phyloP scores from a whole-genome alignment of 768 basidiomycete species.

The Russula sp. region DNA sequence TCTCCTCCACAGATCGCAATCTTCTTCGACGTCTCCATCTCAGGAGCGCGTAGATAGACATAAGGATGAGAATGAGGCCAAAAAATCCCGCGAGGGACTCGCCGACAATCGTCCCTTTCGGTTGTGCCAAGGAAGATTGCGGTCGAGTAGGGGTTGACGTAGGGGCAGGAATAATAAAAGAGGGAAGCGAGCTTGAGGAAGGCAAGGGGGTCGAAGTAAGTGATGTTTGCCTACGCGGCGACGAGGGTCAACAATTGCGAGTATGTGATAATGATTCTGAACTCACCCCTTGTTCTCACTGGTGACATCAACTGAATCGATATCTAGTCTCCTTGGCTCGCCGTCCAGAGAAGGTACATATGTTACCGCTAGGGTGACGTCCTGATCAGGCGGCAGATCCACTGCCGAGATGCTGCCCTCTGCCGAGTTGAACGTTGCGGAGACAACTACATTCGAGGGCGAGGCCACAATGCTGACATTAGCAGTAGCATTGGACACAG shows the following conservation, averaged over 20 bases:
- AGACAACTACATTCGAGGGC: conserved; percentile 21
- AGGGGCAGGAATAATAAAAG: conserved; percentile 21
- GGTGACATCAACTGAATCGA: conserved; percentile 20
- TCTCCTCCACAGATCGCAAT: not conserved
- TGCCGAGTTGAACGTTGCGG: conserved; percentile 19
- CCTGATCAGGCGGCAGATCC: conserved; percentile 20
- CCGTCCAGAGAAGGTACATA: conserved; percentile 16
- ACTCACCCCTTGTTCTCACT: conserved; percentile 10
- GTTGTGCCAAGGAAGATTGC: conserved; percentile 17
- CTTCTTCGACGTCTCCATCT: conserved; percentile 11
- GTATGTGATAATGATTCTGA: not conserved
- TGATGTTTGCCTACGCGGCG: conserved; percentile 8
- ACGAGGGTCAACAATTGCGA: not conserved
- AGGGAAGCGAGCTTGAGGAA: conserved; percentile 20
- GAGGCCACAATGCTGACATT: conserved; percentile 24
- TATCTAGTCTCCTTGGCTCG: conserved; percentile 21
- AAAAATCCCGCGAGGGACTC: conserved; percentile 25
- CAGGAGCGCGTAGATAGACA: conserved; percentile 3
- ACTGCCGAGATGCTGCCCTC: conserved; percentile 19
- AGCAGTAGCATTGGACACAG: conserved; percentile 24
- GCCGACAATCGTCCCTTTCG: conserved; percentile 24
- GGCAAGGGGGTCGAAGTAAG: conserved; percentile 17
- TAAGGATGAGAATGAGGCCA: conserved; percentile 20
- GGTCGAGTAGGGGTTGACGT: conserved; percentile 10
- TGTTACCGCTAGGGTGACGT: conserved; percentile 22